Evolutionary conservation across 1,284 basidiomycete genomes (phyloP).

Genomic region (Cutaneotrichosporon sp.): DNA sequence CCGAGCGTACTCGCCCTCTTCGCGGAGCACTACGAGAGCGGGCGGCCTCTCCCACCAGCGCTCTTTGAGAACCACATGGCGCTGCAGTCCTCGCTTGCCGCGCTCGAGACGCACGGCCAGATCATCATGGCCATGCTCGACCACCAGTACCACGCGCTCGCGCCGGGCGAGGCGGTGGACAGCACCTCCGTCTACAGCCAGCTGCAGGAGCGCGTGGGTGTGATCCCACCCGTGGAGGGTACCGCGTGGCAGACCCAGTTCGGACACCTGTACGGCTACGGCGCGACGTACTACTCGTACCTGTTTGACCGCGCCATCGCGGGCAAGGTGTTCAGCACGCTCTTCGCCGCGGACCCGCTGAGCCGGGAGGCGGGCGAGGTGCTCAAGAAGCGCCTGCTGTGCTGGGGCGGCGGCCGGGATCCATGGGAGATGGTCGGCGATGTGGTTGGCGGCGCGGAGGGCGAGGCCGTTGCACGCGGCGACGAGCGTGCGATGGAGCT

Average conservation of each 20-base stretch:
- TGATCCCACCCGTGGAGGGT: constrained; percentile 76
- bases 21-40: constrained; percentile 60
- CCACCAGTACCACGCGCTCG: constrained; percentile 81
- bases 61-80: constrained; percentile 54
- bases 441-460: constrained; percentile 59
- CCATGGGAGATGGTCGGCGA: constrained; percentile 91
- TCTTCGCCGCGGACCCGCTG: constrained; percentile 69
- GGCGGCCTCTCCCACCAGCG: constrained; percentile 70
- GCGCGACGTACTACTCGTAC: constrained; percentile 97
- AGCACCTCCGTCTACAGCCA: constrained; percentile 68
- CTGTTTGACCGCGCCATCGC: constrained; percentile 95
- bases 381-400: constrained; percentile 74
- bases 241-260: constrained; percentile 96
- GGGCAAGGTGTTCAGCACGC: constrained; percentile 76
- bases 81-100: constrained; percentile 54
- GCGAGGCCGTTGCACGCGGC: constrained; percentile 57
- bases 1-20: constrained; percentile 80
- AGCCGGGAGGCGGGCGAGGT: constrained; percentile 69
- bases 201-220: constrained; percentile 68
- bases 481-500: constrained; percentile 81
- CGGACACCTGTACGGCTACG: constrained; percentile 93
- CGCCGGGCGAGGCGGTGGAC: constrained; percentile 60
- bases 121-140: constrained; percentile 88
- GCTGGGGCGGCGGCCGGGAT: constrained; percentile 84
- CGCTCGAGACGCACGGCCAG: constrained; percentile 82